These are phyloP conservation scores for Elsinoe ampelina DNA, from an alignment of 2,329 filamentous ascomycete species.

Conservation along the genomic window DNA sequence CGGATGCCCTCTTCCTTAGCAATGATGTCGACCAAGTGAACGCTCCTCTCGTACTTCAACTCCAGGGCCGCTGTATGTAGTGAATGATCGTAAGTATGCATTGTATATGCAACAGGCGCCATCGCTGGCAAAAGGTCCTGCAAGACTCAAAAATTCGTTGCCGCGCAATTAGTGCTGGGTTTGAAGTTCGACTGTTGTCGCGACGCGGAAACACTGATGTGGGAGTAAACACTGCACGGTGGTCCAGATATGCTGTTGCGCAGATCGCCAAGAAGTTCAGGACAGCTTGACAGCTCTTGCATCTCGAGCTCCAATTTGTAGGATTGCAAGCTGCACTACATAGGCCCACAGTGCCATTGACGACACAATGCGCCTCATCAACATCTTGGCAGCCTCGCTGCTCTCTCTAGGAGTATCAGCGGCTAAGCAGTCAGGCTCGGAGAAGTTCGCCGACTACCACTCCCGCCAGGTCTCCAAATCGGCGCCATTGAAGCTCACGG, in stretches of 20 bases:
- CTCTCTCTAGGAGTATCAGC: constrained; percentile 52
- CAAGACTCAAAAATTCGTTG: neutral
- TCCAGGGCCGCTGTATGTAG: constrained; percentile 52
- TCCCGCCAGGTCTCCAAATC: constrained; percentile 52
- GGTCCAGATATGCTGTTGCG: neutral
- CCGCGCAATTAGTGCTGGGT: neutral
- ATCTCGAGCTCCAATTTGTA: neutral
- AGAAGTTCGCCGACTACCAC: constrained; percentile 64
- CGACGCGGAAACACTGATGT: neutral
- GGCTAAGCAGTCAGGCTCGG: constrained; percentile 51
- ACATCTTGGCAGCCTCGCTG: constrained; percentile 50
- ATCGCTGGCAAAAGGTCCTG: neutral
- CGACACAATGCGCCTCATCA: constrained; percentile 59
- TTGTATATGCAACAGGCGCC: constrained; percentile 14
- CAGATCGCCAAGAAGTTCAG: neutral
- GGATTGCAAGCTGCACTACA: neutral
- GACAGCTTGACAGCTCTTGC: constrained; percentile 13
- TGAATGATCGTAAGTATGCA: constrained; percentile 38
- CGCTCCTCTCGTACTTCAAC: constrained; percentile 56
- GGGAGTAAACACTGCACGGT: constrained; percentile 1
- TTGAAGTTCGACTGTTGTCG: neutral
- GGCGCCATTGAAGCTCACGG: constrained; percentile 67
- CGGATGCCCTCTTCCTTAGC: constrained; percentile 67
- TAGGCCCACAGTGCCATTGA: neutral
- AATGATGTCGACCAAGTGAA: constrained; percentile 57